Evolutionary conservation across 2,329 filamentous ascomycete genomes (phyloP), one percentile per base, ranked within the genome.

Genomic region (Aspergillus novofumigatus): DNA sequence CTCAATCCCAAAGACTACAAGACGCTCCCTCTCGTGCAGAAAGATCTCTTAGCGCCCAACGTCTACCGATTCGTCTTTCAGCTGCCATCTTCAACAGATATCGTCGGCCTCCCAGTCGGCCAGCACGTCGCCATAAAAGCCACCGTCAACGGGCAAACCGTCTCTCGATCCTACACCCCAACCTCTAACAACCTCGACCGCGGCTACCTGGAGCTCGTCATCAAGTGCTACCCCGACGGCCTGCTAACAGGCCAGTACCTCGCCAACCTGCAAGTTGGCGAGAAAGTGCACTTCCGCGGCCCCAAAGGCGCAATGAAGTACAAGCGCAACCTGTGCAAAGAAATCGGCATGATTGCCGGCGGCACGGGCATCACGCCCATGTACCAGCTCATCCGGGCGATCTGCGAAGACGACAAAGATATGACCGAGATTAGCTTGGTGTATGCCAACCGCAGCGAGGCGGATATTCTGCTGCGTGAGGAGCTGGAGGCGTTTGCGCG

Each of bases 371-470:
- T 69, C 25, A 75, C 83, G 0, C 82, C 83, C 3, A 82, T 84
- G 80, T 84, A 78, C 65, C 84, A 87, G 65, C 70, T 88, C 4
- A 85, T 87, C 64, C 80, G 83, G 4, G 83, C 83, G 42, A 84
- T 87, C 55, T 85, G 83, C 64, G 84, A 86, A 64, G 81, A 86
- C 53, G 74, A 80, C 17, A 73, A 69, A 4, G 86, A 88, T 59
- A 76, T 74, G 1, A 87, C 86, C 0, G 71, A 82, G 59, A 68
- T 87, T 41, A 81, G 74, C 44, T 70, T 88, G 9, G 69, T 88
- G 23, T 86, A 85, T 58, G 85, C 83, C 28, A 87, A 86, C 69
- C 75, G 80, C 2, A 76, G 75, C 1, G 83, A 85, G 61, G 76
- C 75, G 2, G 85, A 87, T 60, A 87, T 88, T 54, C 67, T 88